These are phyloP conservation scores for Chytriomyces confervae DNA, from an alignment of 192 early-diverging fungal genomes.

Conservation along the genomic window DNA sequence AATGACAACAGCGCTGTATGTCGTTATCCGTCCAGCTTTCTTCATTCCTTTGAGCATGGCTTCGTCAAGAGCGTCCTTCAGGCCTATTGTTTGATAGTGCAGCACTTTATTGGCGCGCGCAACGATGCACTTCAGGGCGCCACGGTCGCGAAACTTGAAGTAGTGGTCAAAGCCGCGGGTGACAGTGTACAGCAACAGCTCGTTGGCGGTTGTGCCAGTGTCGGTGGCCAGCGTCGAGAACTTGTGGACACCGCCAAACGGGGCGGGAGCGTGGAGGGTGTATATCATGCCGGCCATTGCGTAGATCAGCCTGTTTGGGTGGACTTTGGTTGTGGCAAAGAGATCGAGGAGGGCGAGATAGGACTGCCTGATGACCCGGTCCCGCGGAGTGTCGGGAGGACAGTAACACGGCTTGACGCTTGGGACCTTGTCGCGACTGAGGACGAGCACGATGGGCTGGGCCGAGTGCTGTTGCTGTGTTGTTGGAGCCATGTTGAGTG, in stretches of 20 bases:
- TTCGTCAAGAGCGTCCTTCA: background rate
- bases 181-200: background rate
- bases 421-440: no score
- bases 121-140: background rate
- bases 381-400: background rate
- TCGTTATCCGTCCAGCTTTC: background rate
- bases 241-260: constrained; percentile 1
- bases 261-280: background rate
- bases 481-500: no score
- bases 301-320: background rate
- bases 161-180: background rate
- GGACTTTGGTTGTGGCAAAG: background rate
- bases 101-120: background rate
- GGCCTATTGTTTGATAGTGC: background rate
- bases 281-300: background rate
- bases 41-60: constrained; percentile 23
- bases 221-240: background rate
- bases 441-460: no score
- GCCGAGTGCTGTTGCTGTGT: no score
- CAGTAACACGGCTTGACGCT: background rate
- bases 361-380: background rate
- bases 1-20: background rate
- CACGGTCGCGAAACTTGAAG: background rate
- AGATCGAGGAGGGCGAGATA: constrained; percentile 1
- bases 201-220: background rate